Percentiles rank a stretch among this genome's conserved stretches.
Conservation (phyloP, 2,329 filamentous ascomycete species). For the Phyllosticta citriasiana region DNA sequence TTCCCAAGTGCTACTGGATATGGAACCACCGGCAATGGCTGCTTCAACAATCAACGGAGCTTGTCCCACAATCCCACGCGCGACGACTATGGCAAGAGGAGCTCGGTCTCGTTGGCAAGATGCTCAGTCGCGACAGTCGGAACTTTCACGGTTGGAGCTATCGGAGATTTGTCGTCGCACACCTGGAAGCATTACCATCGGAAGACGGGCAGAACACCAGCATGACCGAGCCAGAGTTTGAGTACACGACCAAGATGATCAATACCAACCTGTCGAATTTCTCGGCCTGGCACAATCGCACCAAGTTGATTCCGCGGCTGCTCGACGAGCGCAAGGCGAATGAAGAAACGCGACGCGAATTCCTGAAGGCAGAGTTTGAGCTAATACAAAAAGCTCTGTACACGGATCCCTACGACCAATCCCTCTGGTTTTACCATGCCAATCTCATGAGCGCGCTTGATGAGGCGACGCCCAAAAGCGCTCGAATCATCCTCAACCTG, state of each 20-base stretch:
- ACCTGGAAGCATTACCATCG: constrained; percentile 51
- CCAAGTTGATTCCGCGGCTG: constrained; percentile 68
- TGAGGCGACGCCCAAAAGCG: constrained; percentile 41
- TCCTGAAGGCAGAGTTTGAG: constrained; percentile 69
- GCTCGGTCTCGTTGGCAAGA: constrained; percentile 71
- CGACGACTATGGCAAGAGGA: constrained; percentile 73
- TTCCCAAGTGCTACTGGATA: constrained; percentile 98
- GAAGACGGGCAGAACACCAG: constrained; percentile 27
- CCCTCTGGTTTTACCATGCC: constrained; percentile 94
- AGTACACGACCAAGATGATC: constrained; percentile 87
- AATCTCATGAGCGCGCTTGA: constrained; percentile 60
- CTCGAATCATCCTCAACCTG: constrained; percentile 56
- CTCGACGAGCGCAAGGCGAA: constrained; percentile 61
- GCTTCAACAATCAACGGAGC: constrained; percentile 57
- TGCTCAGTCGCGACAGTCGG: constrained; percentile 74
- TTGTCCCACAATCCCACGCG: constrained; percentile 48
- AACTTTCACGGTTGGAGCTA: constrained; percentile 99
- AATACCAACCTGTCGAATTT: constrained; percentile 82
- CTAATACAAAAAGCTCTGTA: constrained; percentile 71
- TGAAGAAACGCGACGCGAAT: constrained; percentile 50
- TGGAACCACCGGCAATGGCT: constrained; percentile 94
- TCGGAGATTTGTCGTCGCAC: constrained; percentile 64
- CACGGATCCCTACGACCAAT: constrained; percentile 87
- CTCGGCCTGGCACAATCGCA: constrained; percentile 90
- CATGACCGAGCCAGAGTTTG: constrained; percentile 72